Conservation (phyloP, 2,329 filamentous ascomycete genomes). For the Sarocladium brachiariae region DNA sequence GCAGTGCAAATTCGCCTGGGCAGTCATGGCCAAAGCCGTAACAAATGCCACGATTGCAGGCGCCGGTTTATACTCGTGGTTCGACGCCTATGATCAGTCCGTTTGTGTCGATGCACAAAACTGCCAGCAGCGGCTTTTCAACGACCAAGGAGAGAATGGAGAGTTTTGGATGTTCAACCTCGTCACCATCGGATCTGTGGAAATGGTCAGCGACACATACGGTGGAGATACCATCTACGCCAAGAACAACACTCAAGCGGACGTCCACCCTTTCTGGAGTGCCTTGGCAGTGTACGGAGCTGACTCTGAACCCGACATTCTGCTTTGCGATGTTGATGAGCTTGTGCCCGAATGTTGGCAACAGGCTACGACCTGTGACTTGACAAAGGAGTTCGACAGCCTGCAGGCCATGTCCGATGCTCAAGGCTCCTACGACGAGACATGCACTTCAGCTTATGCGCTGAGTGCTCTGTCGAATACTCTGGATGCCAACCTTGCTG, state of each 20-base stretch:
- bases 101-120: conserved; percentile 17
- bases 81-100: conserved; percentile 18
- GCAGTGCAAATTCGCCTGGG: conserved; percentile 21
- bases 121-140: conserved; percentile 18
- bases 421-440: too few species aligned
- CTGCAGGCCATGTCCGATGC: too few species aligned
- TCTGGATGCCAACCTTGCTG: too few species aligned
- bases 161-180: conserved; percentile 21
- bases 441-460: too few species aligned
- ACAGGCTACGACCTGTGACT: too few species aligned
- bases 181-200: conserved; percentile 13
- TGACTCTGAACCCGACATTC: too few species aligned
- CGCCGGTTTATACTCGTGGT: conserved; percentile 24
- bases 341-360: too few species aligned
- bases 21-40: conserved; percentile 16
- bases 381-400: too few species aligned
- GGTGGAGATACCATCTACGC: conserved; percentile 10
- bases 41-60: conserved; percentile 18
- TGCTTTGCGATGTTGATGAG: too few species aligned
- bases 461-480: too few species aligned
- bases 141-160: conserved; percentile 15
- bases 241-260: conserved; percentile 14
- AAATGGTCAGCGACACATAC: conserved; percentile 15
- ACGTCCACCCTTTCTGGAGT: too few species aligned
- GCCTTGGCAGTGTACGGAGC: too few species aligned